A percentile compares a stretch with the other conserved stretches of the same genome.
These are phyloP conservation scores for Aspergillus novofumigatus DNA, from an alignment of 2,329 filamentous ascomycete species.

Conservation along the genomic window DNA sequence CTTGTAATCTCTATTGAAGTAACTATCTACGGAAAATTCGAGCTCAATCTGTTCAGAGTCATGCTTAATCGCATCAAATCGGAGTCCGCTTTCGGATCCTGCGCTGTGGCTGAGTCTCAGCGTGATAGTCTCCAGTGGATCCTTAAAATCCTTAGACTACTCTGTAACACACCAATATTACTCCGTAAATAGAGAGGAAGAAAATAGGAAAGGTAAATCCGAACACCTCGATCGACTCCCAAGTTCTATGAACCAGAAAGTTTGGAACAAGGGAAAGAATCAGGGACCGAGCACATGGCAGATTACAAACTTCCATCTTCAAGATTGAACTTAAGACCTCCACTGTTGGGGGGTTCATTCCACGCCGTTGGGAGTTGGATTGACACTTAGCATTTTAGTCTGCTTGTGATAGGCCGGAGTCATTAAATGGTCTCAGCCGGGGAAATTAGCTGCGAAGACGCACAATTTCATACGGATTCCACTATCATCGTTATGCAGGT, in stretches of 20 bases:
- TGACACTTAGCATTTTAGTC: not conserved
- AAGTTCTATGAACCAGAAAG: not conserved
- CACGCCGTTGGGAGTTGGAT: conserved; percentile 14
- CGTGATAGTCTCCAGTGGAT: not conserved
- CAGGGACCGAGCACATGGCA: not conserved
- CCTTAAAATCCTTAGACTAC: not conserved
- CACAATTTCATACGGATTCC: not conserved
- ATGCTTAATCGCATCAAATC: not conserved
- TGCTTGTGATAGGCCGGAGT: not conserved
- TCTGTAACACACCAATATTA: not conserved
- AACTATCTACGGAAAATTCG: not conserved
- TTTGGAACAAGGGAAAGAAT: not conserved
- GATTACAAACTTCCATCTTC: not conserved
- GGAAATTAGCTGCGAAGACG: not conserved
- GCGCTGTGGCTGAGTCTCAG: not conserved
- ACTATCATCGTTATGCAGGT: not conserved
- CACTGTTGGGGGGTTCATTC: conserved; percentile 18
- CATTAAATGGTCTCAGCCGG: not conserved
- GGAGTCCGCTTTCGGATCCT: not conserved
- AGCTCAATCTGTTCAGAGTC: not conserved
- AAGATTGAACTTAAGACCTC: not conserved
- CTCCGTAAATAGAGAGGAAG: not conserved
- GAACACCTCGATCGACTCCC: not conserved
- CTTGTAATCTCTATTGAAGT: not conserved
- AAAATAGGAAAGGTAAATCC: not conserved